These are phyloP conservation scores for Ophiostoma himal-ulmi DNA, from an alignment of 2,329 filamentous ascomycete species.

Conservation along the genomic window DNA sequence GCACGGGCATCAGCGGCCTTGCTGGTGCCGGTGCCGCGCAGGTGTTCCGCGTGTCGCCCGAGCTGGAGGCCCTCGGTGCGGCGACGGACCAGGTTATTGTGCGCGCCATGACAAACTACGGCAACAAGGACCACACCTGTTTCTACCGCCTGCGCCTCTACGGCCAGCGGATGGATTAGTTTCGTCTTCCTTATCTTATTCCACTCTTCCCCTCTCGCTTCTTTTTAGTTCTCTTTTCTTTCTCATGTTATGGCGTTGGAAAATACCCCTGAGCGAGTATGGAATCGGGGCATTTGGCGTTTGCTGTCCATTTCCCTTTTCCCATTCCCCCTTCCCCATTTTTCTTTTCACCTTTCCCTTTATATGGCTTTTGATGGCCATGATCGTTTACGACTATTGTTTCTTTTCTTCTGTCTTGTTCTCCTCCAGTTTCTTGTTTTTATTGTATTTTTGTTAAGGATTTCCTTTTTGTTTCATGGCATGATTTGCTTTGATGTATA, in stretches of 20 bases:
- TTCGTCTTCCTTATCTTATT: background rate
- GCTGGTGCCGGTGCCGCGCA: conserved; percentile 36
- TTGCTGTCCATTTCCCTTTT: background rate
- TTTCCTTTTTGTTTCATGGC: background rate
- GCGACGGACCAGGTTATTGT: conserved; percentile 50
- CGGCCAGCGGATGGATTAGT: conserved; percentile 34
- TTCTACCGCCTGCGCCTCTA: conserved; percentile 59
- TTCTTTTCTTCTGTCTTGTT: background rate
- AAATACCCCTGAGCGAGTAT: conserved; percentile 14
- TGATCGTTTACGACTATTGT: background rate
- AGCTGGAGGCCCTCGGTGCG: conserved; percentile 44
- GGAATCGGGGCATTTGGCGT: conserved; percentile 8
- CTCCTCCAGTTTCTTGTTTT: background rate
- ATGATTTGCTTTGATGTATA: conserved; percentile 10
- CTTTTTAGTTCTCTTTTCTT: background rate
- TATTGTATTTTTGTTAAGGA: background rate
- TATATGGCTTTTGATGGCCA: background rate
- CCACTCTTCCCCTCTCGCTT: background rate
- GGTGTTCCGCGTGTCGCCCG: conserved; percentile 47
- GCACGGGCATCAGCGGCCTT: conserved; percentile 2
- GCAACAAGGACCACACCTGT: conserved; percentile 54
- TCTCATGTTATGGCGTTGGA: conserved; percentile 13
- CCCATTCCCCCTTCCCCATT: background rate
- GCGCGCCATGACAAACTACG: conserved; percentile 54
- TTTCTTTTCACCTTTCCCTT: background rate